These are phyloP conservation scores for Cunninghamia lanceolata DNA, from an alignment of 75 land plant genomes.

Conservation along the genomic window DNA sequence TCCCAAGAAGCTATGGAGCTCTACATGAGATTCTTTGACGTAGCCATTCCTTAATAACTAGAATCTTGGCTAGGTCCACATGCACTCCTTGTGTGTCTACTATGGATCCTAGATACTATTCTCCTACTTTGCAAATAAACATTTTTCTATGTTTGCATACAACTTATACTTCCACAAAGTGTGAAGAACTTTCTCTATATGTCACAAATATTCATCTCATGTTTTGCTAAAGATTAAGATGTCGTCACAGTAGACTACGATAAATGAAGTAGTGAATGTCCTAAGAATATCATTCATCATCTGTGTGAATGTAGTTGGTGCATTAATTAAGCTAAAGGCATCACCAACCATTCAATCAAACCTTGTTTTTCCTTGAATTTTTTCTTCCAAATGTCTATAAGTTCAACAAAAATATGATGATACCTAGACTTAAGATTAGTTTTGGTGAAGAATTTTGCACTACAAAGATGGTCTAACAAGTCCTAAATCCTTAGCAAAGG, in stretches of 20 bases:
- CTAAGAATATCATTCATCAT: neutral
- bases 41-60: too few relatives aligned
- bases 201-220: neutral
- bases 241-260: neutral
- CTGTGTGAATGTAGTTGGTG: neutral
- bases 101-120: too few relatives aligned
- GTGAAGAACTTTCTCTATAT: neutral
- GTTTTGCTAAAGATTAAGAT: neutral
- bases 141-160: too few relatives aligned
- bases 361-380: neutral
- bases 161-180: too few relatives aligned
- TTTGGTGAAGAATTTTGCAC: neutral
- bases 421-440: neutral
- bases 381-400: neutral
- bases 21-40: too few relatives aligned
- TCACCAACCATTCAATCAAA: neutral
- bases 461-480: neutral
- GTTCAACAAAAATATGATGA: neutral
- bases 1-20: too few relatives aligned
- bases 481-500: neutral
- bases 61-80: too few relatives aligned
- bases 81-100: too few relatives aligned
- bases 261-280: neutral
- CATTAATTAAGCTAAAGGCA: neutral
- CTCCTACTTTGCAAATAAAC: too few relatives aligned